Percentiles rank a stretch among this genome's conserved stretches.
These are phyloP conservation scores for Mucor saturninus DNA, from an alignment of 371 early-diverging fungal species.

Conservation along the genomic window DNA sequence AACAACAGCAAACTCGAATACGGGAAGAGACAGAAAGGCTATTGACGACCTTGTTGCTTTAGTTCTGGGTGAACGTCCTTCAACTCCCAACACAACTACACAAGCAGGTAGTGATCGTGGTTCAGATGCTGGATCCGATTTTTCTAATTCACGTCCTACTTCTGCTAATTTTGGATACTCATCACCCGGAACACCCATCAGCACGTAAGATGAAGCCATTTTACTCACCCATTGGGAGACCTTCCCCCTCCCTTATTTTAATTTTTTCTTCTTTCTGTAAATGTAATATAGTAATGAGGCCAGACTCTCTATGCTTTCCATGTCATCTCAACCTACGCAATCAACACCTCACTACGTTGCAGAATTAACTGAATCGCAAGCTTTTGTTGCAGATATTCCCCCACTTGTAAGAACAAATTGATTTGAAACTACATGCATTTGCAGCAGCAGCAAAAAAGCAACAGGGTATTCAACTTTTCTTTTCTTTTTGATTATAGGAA, in stretches of 20 bases:
- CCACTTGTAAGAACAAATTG: conserved; percentile 62
- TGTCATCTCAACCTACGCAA: conserved; percentile 35
- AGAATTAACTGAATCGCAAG: conserved; percentile 68
- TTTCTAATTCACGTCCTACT: conserved; percentile 46
- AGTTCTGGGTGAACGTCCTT: conserved; percentile 79
- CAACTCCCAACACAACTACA: conserved; percentile 52
- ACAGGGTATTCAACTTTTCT: background rate
- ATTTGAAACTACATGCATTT: background rate
- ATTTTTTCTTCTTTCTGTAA: no score
- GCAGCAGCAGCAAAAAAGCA: background rate
- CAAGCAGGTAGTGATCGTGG: conserved; percentile 51
- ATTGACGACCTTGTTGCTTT: conserved; percentile 84
- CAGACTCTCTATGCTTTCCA: conserved; percentile 35
- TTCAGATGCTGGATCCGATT: conserved; percentile 62
- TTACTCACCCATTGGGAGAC: no score
- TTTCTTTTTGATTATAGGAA: conserved; percentile 55
- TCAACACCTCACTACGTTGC: conserved; percentile 48
- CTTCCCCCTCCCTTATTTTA: no score
- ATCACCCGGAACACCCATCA: conserved; percentile 49
- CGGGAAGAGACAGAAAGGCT: conserved; percentile 57
- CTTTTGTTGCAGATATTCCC: conserved; percentile 81
- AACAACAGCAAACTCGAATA: conserved; percentile 18
- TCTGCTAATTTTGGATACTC: conserved; percentile 52
- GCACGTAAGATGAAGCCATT: conserved; percentile 35
- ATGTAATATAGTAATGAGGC: conserved; percentile 22